These are phyloP conservation scores for Cyclotella sp. DNA, from an alignment of 108 stramenopile genomes.

Conservation along the genomic window DNA sequence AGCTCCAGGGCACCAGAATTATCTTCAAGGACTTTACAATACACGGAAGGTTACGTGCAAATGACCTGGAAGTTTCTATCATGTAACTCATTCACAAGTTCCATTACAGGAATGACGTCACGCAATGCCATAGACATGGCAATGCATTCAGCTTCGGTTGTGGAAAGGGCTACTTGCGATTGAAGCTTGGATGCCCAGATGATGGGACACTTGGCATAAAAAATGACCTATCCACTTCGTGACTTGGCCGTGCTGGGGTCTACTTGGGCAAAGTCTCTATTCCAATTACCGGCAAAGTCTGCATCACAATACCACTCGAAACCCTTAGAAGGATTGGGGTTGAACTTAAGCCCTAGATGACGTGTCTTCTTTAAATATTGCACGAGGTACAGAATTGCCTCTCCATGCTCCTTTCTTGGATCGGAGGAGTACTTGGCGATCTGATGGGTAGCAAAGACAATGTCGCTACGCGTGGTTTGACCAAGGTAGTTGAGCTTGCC, in stretches of 20 bases:
- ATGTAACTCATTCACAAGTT: conserved; percentile 16
- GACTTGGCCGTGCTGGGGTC: conserved; percentile 32
- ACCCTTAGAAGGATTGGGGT: conserved; percentile 11
- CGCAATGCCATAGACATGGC: conserved; percentile 12
- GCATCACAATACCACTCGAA: no score
- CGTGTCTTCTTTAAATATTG: no score
- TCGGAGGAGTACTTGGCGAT: no score
- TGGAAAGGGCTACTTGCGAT: conserved; percentile 15
- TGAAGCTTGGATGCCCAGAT: background rate
- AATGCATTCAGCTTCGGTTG: conserved; percentile 28
- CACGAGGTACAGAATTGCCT: no score
- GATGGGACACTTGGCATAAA: no score
- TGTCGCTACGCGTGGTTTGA: no score
- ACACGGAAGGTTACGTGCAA: conserved; percentile 10
- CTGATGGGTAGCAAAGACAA: no score
- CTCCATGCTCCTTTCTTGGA: no score
- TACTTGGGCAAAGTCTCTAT: background rate
- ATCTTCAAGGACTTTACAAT: conserved; percentile 53
- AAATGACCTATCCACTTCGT: no score
- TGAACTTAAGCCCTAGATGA: no score
- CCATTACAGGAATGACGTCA: conserved; percentile 24
- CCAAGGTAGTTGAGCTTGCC: conserved; percentile 51
- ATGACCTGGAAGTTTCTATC: conserved; percentile 14
- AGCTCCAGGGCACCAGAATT: conserved; percentile 49
- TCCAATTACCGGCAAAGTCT: conserved; percentile 3